phyloP scores from a whole-genome alignment of 2,329 filamentous ascomycete species.

The Hymenoscyphus albidus region DNA sequence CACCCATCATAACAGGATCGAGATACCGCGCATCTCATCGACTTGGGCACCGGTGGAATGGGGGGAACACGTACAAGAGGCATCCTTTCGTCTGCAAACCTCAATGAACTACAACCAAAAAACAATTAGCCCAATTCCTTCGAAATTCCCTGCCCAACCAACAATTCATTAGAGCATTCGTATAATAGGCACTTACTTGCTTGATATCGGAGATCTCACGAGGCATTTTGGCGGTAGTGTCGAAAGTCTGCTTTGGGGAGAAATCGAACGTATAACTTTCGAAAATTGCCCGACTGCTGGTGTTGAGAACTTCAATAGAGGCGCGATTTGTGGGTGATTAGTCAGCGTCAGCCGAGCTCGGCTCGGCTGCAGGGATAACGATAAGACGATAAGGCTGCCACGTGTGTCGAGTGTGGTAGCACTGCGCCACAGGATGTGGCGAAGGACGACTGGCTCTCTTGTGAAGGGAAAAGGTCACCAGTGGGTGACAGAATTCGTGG shows the following conservation, averaged over 20 bases:
- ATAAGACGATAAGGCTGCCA: background rate
- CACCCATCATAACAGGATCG: background rate
- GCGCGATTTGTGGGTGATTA: slow-evolving; percentile 10
- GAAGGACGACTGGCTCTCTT: background rate
- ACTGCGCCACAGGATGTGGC: background rate
- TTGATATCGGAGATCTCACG: slow-evolving; percentile 70
- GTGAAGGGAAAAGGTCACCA: background rate
- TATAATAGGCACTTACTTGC: slow-evolving; percentile 48
- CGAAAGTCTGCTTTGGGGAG: slow-evolving; percentile 18
- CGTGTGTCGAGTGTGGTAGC: background rate
- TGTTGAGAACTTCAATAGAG: slow-evolving; percentile 8
- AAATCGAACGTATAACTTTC: slow-evolving; percentile 21
- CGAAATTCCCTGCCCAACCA: background rate
- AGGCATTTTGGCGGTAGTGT: slow-evolving; percentile 27
- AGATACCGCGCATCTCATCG: background rate
- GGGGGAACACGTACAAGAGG: slow-evolving; percentile 74
- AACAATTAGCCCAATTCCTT: background rate
- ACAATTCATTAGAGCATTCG: background rate
- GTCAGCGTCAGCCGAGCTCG: slow-evolving; percentile 12
- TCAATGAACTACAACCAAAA: slow-evolving; percentile 77
- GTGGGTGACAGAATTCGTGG: no score
- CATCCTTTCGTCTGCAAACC: slow-evolving; percentile 99
- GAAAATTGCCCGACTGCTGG: slow-evolving; percentile 6
- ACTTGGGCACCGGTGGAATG: background rate
- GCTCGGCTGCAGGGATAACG: background rate